phyloP scores from a whole-genome alignment of 1,284 basidiomycete genomes.

The Salmacisia buchloeana region DNA sequence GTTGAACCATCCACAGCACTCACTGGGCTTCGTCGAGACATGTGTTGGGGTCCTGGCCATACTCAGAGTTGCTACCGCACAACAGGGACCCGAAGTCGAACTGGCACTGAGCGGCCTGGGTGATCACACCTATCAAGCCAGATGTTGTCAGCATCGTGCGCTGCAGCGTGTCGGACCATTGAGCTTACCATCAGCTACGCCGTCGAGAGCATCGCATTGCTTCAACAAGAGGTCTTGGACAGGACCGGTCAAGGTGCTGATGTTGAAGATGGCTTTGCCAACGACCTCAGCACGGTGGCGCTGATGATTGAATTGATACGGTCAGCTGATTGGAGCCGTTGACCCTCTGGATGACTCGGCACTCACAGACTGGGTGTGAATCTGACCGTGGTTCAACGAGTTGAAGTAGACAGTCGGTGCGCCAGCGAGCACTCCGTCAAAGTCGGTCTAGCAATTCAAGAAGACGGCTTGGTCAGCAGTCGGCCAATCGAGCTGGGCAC shows the following conservation, averaged over 20 bases:
- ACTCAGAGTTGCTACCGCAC: conserved; percentile 11
- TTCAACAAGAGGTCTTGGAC: conserved; percentile 40
- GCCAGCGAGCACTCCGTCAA: conserved; percentile 48
- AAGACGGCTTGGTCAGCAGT: too few species aligned
- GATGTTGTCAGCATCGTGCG: too few species aligned
- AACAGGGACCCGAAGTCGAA: conserved; percentile 17
- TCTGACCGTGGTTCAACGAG: conserved; percentile 27
- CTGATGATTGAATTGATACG: conserved; percentile 40
- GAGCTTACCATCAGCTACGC: conserved; percentile 50
- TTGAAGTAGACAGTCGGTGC: conserved; percentile 42
- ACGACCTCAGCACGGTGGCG: background rate
- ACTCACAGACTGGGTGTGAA: conserved; percentile 17
- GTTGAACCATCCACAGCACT: background rate
- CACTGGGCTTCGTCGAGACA: conserved; percentile 12
- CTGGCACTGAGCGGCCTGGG: conserved; percentile 27
- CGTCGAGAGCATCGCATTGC: conserved; percentile 52
- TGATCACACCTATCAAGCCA: too few species aligned
- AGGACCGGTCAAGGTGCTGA: background rate
- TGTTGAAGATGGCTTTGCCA: background rate
- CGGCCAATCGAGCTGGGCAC: too few species aligned
- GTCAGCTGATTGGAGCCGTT: conserved; percentile 50
- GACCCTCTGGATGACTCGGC: conserved; percentile 43
- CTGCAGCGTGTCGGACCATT: too few species aligned
- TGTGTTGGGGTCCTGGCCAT: background rate
- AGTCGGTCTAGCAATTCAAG: too few species aligned